These are phyloP conservation scores for Pleodorina starrii DNA, from an alignment of 139 green algal species.

Conservation along the genomic window DNA sequence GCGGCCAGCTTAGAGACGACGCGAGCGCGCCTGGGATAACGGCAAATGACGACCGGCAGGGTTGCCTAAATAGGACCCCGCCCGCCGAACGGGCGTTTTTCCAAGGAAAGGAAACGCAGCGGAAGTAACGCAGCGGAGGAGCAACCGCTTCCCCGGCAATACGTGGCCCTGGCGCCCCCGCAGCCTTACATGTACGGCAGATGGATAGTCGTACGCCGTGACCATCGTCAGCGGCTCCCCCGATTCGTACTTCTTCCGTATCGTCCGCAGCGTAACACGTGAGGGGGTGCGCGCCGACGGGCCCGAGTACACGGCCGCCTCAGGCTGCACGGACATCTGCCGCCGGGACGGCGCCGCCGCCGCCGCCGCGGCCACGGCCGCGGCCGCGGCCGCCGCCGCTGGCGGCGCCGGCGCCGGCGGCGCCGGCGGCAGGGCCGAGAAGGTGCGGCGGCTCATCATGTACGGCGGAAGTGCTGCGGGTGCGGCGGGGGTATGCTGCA, in stretches of 20 bases:
- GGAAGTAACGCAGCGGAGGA: no score
- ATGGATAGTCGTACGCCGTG: slow-evolving; percentile 99
- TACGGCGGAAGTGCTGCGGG: background rate
- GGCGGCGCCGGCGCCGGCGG: background rate
- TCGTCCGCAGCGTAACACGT: slow-evolving; percentile 88
- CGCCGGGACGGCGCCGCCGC: background rate
- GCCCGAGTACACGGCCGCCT: slow-evolving; percentile 78
- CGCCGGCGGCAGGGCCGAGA: background rate
- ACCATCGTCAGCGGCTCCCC: slow-evolving; percentile 92
- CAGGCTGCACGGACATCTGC: slow-evolving; percentile 60
- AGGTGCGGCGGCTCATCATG: background rate
- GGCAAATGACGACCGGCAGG: no score
- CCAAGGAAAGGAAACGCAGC: no score
- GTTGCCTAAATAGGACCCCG: no score
- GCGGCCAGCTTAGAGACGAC: no score
- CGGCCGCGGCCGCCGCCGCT: background rate
- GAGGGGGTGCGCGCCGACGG: slow-evolving; percentile 57
- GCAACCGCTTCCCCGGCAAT: no score
- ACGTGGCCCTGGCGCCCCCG: no score
- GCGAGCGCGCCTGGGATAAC: no score
- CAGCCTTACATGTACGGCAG: slow-evolving; percentile 53
- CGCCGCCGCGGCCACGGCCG: background rate
- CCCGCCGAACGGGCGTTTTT: no score
- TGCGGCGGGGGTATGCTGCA: no score
- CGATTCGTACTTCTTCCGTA: slow-evolving; percentile 87